Evolutionary conservation across 1,284 basidiomycete genomes (phyloP).

Genomic region (Rhodotorula mucilaginosa): DNA sequence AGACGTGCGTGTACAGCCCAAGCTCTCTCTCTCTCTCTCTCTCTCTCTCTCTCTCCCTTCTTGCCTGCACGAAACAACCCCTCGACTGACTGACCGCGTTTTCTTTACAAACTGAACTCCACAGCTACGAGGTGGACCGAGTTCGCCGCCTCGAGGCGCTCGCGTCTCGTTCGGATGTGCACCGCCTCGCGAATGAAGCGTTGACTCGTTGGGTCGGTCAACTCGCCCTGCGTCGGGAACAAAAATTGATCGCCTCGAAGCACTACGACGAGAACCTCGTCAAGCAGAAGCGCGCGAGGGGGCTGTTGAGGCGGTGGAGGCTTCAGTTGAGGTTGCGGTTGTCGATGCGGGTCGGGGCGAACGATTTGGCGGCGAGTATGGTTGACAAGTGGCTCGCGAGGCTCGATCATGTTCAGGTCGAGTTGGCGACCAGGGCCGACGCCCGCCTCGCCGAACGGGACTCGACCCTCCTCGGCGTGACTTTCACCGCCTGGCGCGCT

Average conservation of each 20-base stretch:
- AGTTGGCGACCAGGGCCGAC: background rate
- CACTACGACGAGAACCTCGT: background rate
- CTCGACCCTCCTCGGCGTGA: background rate
- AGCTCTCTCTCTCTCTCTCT: too few species aligned
- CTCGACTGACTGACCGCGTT: too few species aligned
- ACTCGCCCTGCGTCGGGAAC: background rate
- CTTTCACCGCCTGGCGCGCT: slow-evolving; percentile 8
- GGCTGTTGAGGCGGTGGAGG: background rate
- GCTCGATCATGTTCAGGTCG: slow-evolving; percentile 11
- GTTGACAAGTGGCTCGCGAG: slow-evolving; percentile 6
- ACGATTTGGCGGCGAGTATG: background rate
- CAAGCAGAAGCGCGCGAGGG: background rate
- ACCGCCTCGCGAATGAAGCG: background rate
- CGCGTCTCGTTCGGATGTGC: background rate
- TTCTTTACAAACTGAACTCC: too few species aligned
- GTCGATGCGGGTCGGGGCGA: background rate
- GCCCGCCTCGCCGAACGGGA: background rate
- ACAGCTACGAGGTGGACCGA: slow-evolving; percentile 1
- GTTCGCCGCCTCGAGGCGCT: slow-evolving; percentile 3
- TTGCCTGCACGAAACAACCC: too few species aligned
- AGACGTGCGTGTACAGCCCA: slow-evolving; percentile 12
- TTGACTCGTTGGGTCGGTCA: background rate
- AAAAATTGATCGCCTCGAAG: background rate
- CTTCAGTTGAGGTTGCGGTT: slow-evolving; percentile 6
- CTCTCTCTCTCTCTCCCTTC: too few species aligned